These are phyloP conservation scores for Pseudopithomyces chartarum DNA, from an alignment of 2,329 filamentous ascomycete genomes.

Conservation along the genomic window DNA sequence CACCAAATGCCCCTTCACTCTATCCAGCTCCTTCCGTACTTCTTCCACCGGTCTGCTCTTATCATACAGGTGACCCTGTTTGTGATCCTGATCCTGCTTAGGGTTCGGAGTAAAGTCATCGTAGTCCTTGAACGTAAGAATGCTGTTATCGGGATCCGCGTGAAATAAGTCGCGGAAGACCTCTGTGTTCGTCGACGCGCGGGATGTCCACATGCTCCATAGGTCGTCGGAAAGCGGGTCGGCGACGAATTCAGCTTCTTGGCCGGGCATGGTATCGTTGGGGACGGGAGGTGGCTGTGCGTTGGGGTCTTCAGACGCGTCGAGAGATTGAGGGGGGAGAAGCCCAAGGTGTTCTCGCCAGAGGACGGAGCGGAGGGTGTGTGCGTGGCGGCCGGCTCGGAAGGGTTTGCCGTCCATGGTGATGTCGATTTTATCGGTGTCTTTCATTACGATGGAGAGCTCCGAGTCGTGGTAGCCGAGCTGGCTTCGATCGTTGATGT, in stretches of 20 bases:
- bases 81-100: conserved; percentile 65
- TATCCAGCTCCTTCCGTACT: conserved; percentile 74
- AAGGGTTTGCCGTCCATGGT: conserved; percentile 80
- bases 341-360: conserved; percentile 92
- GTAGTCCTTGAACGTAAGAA: conserved; percentile 90
- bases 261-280: conserved; percentile 77
- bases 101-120: conserved; percentile 67
- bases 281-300: conserved; percentile 73
- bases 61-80: conserved; percentile 86
- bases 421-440: conserved; percentile 71
- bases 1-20: conserved; percentile 86
- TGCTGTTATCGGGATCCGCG: conserved; percentile 85
- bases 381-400: conserved; percentile 79
- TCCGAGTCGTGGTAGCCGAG: conserved; percentile 90
- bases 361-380: conserved; percentile 78
- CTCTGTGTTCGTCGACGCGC: conserved; percentile 72
- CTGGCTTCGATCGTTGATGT: conserved; percentile 90
- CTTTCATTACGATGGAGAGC: conserved; percentile 86
- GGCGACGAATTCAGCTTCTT: conserved; percentile 64
- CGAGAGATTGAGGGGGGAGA: conserved; percentile 71
- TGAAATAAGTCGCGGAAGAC: conserved; percentile 83
- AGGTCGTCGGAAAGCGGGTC: conserved; percentile 64
- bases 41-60: conserved; percentile 67
- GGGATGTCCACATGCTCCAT: conserved; percentile 69
- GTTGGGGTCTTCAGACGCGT: conserved; percentile 72